Percentiles rank a stretch among this genome's conserved stretches.
Evolutionary conservation across 2,329 filamentous ascomycete species (phyloP).

Genomic region (Falciphora oryzae): DNA sequence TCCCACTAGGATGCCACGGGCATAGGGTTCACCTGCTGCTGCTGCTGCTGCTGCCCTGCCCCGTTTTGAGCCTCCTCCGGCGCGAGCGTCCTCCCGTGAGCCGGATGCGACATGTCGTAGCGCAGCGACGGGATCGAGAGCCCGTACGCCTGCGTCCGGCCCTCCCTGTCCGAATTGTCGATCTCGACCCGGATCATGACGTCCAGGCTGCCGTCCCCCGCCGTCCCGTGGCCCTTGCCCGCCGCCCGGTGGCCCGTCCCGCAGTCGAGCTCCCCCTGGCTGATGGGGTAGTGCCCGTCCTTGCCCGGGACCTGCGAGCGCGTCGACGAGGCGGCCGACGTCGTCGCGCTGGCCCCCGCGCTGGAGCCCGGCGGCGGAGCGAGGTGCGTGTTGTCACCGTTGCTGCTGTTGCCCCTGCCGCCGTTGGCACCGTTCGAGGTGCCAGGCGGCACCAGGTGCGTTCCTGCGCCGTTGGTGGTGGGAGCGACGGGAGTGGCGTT

Average conservation of each 20-base stretch:
- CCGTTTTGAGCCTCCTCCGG: no score
- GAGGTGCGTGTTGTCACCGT: conserved; percentile 10
- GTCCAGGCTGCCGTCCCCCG: conserved; percentile 61
- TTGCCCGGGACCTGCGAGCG: conserved; percentile 33
- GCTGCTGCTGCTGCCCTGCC: neutral
- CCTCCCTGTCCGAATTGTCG: conserved; percentile 73
- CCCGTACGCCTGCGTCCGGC: conserved; percentile 76
- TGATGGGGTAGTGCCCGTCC: conserved; percentile 66
- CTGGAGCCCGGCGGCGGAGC: conserved; percentile 16
- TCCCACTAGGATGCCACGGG: neutral
- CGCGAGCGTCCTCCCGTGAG: conserved; percentile 10
- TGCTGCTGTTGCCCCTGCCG: neutral
- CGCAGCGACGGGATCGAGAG: conserved; percentile 72
- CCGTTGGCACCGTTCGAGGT: conserved; percentile 14
- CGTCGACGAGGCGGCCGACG: conserved; percentile 9
- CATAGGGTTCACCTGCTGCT: neutral
- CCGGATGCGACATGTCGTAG: conserved; percentile 18
- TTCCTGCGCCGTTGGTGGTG: conserved; percentile 51
- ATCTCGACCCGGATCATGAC: conserved; percentile 84
- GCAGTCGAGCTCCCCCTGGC: conserved; percentile 69
- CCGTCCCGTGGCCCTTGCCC: conserved; percentile 46
- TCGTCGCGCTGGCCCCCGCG: conserved; percentile 13
- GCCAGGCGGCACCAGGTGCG: conserved; percentile 16
- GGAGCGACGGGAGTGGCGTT: neutral
- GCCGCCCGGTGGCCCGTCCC: conserved; percentile 76